Conservation (phyloP, 208 protist species). For the Phytomonas sp. region DNA sequence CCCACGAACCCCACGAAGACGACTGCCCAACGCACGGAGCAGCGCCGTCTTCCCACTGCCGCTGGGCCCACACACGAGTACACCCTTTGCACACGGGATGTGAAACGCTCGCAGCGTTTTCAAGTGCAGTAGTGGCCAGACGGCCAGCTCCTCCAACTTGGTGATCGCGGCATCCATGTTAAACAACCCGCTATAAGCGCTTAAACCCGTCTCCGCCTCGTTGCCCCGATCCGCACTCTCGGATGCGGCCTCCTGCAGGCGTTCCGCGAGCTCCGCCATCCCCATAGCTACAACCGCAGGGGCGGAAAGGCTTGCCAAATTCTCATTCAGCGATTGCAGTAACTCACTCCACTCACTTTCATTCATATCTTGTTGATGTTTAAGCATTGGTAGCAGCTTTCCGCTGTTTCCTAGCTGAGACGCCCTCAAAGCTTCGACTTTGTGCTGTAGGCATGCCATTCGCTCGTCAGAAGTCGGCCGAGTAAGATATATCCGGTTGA, state of each 20-base stretch:
- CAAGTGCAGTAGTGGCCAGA: constrained; percentile 74
- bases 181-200: constrained; percentile 7
- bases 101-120: constrained; percentile 21
- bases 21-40: constrained; percentile 36
- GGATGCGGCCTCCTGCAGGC: not conserved
- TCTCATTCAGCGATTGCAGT: not conserved
- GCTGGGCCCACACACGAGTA: constrained; percentile 70
- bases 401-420: not conserved
- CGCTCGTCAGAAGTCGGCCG: not conserved
- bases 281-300: not conserved
- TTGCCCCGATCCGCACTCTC: not conserved
- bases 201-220: not conserved
- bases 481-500: not conserved
- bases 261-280: not conserved
- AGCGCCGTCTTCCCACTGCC: constrained; percentile 85
- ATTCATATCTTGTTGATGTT: not conserved
- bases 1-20: constrained; percentile 28
- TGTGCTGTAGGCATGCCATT: not conserved
- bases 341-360: not conserved
- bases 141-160: constrained; percentile 55
- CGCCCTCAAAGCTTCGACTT: not conserved
- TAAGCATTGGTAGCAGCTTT: not conserved
- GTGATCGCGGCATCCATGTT: constrained; percentile 36
- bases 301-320: not conserved
- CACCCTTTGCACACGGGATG: constrained; percentile 53